These are phyloP conservation scores for Punctularia strigosozonata DNA, from an alignment of 768 basidiomycete species.

Conservation along the genomic window DNA sequence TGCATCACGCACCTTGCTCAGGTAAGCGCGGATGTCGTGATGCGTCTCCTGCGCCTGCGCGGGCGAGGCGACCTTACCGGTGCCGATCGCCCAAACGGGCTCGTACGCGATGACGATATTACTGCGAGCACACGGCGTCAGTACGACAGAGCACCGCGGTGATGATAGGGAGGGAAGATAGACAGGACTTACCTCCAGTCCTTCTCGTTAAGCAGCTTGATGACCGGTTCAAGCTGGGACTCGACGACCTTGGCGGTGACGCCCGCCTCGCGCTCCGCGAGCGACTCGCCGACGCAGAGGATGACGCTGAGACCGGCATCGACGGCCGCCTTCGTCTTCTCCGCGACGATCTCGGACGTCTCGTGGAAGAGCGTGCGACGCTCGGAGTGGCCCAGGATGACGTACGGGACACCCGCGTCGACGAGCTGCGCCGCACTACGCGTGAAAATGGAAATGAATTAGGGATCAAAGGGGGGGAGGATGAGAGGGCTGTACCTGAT, in stretches of 20 bases:
- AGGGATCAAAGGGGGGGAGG: not conserved
- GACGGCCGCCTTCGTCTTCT: constrained; percentile 79
- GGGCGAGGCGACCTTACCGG: constrained; percentile 88
- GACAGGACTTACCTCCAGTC: constrained; percentile 67
- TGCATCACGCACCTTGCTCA: no score
- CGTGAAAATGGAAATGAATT: not conserved
- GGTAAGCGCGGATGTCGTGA: constrained; percentile 65
- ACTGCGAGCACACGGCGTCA: constrained; percentile 27
- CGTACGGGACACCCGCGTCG: constrained; percentile 81
- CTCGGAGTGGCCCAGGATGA: constrained; percentile 96
- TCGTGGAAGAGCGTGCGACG: constrained; percentile 90
- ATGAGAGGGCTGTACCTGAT: constrained; percentile 49
- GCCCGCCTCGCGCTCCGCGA: constrained; percentile 71
- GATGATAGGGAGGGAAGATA: not conserved
- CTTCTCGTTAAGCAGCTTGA: constrained; percentile 41
- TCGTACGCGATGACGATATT: constrained; percentile 93
- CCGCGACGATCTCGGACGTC: constrained; percentile 68
- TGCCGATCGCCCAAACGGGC: constrained; percentile 98
- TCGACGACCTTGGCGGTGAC: constrained; percentile 74
- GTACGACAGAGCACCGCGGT: not conserved
- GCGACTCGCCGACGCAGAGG: constrained; percentile 93
- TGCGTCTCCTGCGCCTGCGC: constrained; percentile 93
- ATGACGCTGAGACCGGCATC: constrained; percentile 73
- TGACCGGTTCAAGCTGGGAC: constrained; percentile 68
- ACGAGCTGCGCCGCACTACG: constrained; percentile 69